phyloP scores from a whole-genome alignment of 331 rosid genomes.

The Malus hybrid region DNA sequence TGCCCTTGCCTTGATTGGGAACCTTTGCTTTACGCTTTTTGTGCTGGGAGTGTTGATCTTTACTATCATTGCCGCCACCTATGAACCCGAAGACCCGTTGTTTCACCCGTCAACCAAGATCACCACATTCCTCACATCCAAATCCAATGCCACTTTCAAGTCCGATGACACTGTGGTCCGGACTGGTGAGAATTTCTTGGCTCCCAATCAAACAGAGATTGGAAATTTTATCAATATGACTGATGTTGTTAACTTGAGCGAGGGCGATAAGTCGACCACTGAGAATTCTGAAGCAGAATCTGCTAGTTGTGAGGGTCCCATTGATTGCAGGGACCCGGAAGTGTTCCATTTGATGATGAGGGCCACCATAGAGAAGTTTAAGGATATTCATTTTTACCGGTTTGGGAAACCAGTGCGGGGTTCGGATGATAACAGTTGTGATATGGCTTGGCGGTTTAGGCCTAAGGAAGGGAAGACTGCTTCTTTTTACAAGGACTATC shows the following conservation, averaged over 20 bases:
- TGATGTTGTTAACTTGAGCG: slow-evolving; percentile 46
- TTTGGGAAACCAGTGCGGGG: slow-evolving; percentile 78
- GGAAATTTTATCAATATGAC: slow-evolving; percentile 50
- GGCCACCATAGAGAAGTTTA: slow-evolving; percentile 70
- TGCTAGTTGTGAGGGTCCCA: slow-evolving; percentile 46
- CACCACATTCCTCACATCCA: slow-evolving; percentile 76
- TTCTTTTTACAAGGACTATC: slow-evolving; percentile 79
- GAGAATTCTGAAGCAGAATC: slow-evolving; percentile 12
- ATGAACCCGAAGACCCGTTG: slow-evolving; percentile 94
- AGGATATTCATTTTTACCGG: slow-evolving; percentile 86
- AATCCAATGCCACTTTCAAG: slow-evolving; percentile 90
- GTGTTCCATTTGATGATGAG: slow-evolving; percentile 93
- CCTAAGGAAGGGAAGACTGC: slow-evolving; percentile 97
- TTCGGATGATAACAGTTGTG: slow-evolving; percentile 57
- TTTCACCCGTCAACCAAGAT: slow-evolving; percentile 91
- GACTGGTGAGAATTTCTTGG: slow-evolving; percentile 96
- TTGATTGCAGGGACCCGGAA: slow-evolving; percentile 83
- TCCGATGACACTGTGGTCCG: slow-evolving; percentile 68
- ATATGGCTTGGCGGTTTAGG: slow-evolving; percentile 98
- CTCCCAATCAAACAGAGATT: slow-evolving; percentile 64
- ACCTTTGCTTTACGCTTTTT: slow-evolving; percentile 79
- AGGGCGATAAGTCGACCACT: slow-evolving; percentile 2
- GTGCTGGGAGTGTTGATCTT: slow-evolving; percentile 81
- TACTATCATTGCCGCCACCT: slow-evolving; percentile 89
- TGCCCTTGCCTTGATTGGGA: slow-evolving; percentile 79